A percentile compares a stretch with the other conserved stretches of the same genome.
Conservation (phyloP, 2,329 filamentous ascomycete genomes). For the Diatrype stigma region DNA sequence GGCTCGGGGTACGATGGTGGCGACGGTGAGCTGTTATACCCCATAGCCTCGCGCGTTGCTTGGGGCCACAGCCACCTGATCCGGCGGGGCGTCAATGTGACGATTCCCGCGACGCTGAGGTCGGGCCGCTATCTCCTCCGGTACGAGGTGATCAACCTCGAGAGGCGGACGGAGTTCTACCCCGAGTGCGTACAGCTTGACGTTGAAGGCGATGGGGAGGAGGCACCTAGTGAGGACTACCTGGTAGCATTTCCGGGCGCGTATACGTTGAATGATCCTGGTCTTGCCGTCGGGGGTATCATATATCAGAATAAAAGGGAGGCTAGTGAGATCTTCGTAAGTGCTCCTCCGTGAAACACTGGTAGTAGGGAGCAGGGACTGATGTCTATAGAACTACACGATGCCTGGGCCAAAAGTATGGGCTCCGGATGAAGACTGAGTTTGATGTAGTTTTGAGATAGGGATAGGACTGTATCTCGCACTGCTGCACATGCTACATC, state of each 20-base stretch:
- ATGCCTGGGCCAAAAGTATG: neutral
- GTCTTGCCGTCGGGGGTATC: neutral
- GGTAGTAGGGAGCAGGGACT: too few species aligned
- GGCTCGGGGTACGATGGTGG: constrained; percentile 10
- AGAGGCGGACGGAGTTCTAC: constrained; percentile 5
- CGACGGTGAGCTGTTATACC: neutral
- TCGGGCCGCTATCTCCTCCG: constrained; percentile 10
- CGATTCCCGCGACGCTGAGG: constrained; percentile 6
- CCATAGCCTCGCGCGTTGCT: neutral
- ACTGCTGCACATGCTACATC: too few species aligned
- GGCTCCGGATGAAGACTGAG: neutral
- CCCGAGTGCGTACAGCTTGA: constrained; percentile 3
- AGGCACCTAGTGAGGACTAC: neutral
- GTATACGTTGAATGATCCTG: neutral
- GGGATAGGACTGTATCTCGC: neutral
- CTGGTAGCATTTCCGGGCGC: constrained; percentile 2
- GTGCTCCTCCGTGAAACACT: neutral
- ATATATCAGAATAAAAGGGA: neutral
- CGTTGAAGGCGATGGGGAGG: neutral
- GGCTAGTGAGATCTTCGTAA: neutral
- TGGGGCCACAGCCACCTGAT: constrained; percentile 1
- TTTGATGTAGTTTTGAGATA: neutral
- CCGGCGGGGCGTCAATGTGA: neutral
- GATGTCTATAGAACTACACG: neutral
- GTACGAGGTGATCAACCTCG: constrained; percentile 9